These are phyloP conservation scores for Flaveria robusta DNA, from an alignment of 129 eudicot genomes.

Conservation along the genomic window DNA sequence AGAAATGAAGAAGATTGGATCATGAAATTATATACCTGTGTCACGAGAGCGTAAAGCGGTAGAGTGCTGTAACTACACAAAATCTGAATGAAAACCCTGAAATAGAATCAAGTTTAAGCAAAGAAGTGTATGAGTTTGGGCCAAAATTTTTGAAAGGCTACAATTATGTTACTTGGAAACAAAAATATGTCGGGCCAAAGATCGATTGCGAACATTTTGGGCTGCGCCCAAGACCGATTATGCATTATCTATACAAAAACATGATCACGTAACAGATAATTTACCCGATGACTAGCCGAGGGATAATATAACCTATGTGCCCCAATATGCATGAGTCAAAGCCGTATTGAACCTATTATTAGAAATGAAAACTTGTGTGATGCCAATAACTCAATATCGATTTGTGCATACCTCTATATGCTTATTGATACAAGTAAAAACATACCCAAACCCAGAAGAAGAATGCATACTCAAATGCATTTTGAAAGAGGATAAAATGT, in stretches of 20 bases:
- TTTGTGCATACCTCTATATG: not conserved
- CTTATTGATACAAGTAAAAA: not conserved
- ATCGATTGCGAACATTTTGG: not conserved
- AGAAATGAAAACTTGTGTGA: not conserved
- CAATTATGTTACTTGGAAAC: not conserved
- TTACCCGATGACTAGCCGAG: conserved; percentile 79
- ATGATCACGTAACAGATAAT: not conserved
- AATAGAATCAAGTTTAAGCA: not conserved
- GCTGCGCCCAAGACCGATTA: not conserved
- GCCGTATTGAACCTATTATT: conserved; percentile 51
- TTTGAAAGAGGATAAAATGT: conserved; percentile 67
- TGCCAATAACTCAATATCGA: not conserved
- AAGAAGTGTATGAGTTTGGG: not conserved
- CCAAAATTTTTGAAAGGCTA: not conserved
- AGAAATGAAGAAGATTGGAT: not conserved
- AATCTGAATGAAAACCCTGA: conserved; percentile 66
- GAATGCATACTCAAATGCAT: conserved; percentile 71
- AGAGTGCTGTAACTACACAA: conserved; percentile 75
- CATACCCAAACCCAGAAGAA: conserved; percentile 80
- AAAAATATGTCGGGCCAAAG: not conserved
- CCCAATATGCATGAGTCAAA: conserved; percentile 91
- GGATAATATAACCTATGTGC: conserved; percentile 54
- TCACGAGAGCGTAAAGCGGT: conserved; percentile 74
- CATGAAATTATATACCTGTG: conserved; percentile 53
- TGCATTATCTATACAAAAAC: not conserved